phyloP scores from a whole-genome alignment of 805 yeast genomes.

The Wickerhamomyces ciferrii region DNA sequence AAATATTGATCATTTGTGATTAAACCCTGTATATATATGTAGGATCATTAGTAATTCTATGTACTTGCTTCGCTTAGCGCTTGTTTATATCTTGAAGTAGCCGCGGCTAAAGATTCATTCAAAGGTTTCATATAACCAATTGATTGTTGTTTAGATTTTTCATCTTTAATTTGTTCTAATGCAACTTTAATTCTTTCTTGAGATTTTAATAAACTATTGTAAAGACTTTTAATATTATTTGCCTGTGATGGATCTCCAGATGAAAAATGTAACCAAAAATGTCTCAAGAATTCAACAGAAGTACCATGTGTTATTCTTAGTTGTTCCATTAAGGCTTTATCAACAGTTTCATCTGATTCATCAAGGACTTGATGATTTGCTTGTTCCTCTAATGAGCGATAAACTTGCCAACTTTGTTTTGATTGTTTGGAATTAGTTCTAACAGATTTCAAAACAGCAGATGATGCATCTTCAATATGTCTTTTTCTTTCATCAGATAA shows the following conservation, averaged over 20 bases:
- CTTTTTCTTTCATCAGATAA: conserved; percentile 20
- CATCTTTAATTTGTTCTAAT: conserved; percentile 24
- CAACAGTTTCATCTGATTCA: conserved; percentile 28
- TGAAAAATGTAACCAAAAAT: conserved; percentile 65
- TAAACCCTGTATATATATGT: too few relatives aligned
- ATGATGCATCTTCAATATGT: conserved; percentile 35
- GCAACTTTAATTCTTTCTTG: conserved; percentile 37
- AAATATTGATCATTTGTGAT: too few relatives aligned
- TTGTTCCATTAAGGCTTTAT: conserved; percentile 37
- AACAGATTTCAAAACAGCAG: conserved; percentile 42
- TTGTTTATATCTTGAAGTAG: conserved; percentile 39
- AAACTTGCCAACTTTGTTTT: conserved; percentile 37
- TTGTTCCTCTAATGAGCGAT: conserved; percentile 19
- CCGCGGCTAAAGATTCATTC: conserved; percentile 37
- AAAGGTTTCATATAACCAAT: conserved; percentile 37
- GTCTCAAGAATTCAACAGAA: conserved; percentile 68
- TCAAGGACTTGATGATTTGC: conserved; percentile 19
- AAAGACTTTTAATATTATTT: conserved; percentile 36
- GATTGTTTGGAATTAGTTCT: conserved; percentile 51
- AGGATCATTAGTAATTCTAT: conserved; percentile 5
- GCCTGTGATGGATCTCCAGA: conserved; percentile 43
- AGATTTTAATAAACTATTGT: conserved; percentile 43
- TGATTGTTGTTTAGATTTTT: conserved; percentile 21
- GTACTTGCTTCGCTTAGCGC: conserved; percentile 17
- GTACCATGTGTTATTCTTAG: conserved; percentile 64